These are phyloP conservation scores for Syzygium jambos DNA, from an alignment of 345 rosid genomes.

Conservation along the genomic window DNA sequence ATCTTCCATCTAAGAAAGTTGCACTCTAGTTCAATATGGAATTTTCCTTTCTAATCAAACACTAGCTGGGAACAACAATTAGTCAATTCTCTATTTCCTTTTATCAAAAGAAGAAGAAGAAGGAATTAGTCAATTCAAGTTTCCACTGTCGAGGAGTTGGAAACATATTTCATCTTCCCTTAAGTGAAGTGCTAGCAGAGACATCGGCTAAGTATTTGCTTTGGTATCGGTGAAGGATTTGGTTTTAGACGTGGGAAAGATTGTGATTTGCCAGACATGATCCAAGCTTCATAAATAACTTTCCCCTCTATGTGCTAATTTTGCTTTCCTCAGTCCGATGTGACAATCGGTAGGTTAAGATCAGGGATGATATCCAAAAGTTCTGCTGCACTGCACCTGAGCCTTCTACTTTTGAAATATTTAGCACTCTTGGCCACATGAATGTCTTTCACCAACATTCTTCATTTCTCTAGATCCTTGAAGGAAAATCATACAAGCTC, in stretches of 20 bases:
- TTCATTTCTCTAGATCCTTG: slow-evolving; percentile 54
- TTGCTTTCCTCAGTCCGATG: not conserved
- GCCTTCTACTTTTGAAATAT: not conserved
- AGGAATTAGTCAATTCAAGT: not conserved
- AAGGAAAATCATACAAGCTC: slow-evolving; percentile 81
- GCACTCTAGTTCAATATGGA: not conserved
- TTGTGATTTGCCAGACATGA: not conserved
- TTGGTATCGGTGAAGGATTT: not conserved
- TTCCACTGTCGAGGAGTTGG: not conserved
- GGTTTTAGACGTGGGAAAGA: not conserved
- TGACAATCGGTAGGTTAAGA: not conserved
- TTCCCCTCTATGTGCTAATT: not conserved
- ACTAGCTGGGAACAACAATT: not conserved
- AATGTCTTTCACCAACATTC: slow-evolving; percentile 1
- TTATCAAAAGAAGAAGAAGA: not conserved
- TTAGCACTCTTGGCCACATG: not conserved
- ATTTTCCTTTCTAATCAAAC: not conserved
- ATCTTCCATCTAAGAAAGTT: not conserved
- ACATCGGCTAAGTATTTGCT: not conserved
- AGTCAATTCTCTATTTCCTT: not conserved
- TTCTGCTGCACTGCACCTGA: not conserved
- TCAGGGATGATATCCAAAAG: not conserved
- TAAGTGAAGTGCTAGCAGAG: not conserved
- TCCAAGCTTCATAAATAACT: not conserved
- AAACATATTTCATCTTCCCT: not conserved